Percentiles rank a stretch among this genome's conserved stretches.
phyloP scores from a whole-genome alignment of 495 filamentous ascomycete species.

The Xylaria flabelliformis region DNA sequence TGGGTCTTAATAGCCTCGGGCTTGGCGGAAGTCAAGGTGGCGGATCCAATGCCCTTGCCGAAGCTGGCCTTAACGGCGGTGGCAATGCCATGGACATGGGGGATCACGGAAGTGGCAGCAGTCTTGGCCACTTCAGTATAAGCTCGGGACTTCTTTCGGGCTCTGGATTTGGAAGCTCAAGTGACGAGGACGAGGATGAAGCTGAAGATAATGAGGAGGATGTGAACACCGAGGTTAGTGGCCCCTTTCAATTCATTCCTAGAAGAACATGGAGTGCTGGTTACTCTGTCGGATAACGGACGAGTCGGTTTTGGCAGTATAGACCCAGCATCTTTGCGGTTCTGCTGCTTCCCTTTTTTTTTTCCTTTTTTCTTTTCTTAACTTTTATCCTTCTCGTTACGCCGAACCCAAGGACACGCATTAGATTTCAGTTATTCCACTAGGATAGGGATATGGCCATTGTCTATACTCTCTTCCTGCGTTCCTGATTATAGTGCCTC shows the following conservation, averaged over 20 bases:
- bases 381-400: background rate
- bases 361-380: background rate
- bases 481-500: background rate
- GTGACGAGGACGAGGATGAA: slow-evolving; percentile 96
- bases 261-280: background rate
- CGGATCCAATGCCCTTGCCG: slow-evolving; percentile 73
- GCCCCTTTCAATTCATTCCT: slow-evolving; percentile 18
- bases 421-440: slow-evolving; percentile 9
- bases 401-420: slow-evolving; percentile 1
- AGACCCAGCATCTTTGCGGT: background rate
- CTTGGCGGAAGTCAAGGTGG: slow-evolving; percentile 62
- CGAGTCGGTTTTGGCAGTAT: background rate
- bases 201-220: slow-evolving; percentile 83
- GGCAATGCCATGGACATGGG: slow-evolving; percentile 67
- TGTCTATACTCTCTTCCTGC: slow-evolving; percentile 16
- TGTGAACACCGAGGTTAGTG: slow-evolving; percentile 59
- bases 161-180: slow-evolving; percentile 94
- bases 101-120: slow-evolving; percentile 67
- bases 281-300: background rate
- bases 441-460: slow-evolving; percentile 18
- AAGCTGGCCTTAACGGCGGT: slow-evolving; percentile 72
- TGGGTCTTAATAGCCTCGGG: slow-evolving; percentile 49
- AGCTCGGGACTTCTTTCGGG: slow-evolving; percentile 71
- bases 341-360: background rate
- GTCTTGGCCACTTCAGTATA: slow-evolving; percentile 70